phyloP scores from a whole-genome alignment of 2,329 filamentous ascomycete species.

The Arthrobotrys pseudoclavata region DNA sequence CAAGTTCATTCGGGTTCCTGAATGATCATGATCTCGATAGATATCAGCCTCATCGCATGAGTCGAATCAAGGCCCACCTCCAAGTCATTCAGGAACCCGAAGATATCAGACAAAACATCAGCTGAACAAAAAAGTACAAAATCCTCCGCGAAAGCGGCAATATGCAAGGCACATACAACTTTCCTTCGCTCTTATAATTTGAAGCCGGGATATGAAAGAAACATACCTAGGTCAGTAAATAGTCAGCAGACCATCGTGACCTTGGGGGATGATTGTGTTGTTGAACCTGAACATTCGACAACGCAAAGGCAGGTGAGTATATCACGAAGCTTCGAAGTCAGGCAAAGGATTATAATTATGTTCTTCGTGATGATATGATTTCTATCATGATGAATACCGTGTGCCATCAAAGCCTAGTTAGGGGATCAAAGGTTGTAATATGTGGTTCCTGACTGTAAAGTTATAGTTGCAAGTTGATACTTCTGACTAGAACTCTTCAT shows the following conservation, averaged over 20 bases:
- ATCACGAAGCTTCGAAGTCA: constrained; percentile 34
- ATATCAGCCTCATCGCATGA: constrained; percentile 9
- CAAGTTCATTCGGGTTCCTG: background rate
- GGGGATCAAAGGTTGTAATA: background rate
- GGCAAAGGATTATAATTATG: constrained; percentile 4
- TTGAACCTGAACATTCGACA: constrained; percentile 30
- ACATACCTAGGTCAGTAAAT: constrained; percentile 24
- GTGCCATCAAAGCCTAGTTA: background rate
- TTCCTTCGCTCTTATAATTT: constrained; percentile 7
- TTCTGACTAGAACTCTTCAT: background rate
- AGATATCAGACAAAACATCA: constrained; percentile 22
- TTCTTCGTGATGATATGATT: constrained; percentile 6
- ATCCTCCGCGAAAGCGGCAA: constrained; percentile 47
- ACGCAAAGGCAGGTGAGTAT: constrained; percentile 49
- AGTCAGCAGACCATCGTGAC: constrained; percentile 47
- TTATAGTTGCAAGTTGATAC: background rate
- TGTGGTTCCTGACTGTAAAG: background rate
- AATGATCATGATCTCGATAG: background rate
- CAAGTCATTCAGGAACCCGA: constrained; percentile 44
- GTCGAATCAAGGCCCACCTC: constrained; percentile 14
- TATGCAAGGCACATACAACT: constrained; percentile 46
- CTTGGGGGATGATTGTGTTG: constrained; percentile 54
- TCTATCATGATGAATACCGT: background rate
- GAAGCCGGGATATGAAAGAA: constrained; percentile 5
- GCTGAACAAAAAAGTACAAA: constrained; percentile 14